phyloP scores from a whole-genome alignment of 2,329 filamentous ascomycete genomes.

The Fusarium neocosmosporiellum region DNA sequence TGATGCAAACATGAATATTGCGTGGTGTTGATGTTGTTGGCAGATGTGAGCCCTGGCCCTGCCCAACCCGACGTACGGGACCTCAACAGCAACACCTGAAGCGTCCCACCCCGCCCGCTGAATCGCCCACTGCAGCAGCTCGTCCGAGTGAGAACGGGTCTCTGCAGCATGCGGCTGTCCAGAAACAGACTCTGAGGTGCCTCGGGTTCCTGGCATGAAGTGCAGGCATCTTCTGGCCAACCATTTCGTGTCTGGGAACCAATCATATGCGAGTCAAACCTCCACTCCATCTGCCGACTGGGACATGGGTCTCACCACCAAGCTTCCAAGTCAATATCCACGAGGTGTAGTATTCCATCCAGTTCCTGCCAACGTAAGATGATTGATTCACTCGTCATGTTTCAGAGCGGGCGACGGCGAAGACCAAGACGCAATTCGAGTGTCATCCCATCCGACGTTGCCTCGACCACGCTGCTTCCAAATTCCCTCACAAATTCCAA shows the following conservation, averaged over 20 bases:
- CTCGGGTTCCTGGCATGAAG: conserved; percentile 36
- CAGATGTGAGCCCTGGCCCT: background rate
- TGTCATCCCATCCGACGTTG: background rate
- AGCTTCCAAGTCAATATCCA: conserved; percentile 3
- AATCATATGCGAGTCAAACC: background rate
- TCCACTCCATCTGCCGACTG: background rate
- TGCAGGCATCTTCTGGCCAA: conserved; percentile 15
- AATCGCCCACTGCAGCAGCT: conserved; percentile 6
- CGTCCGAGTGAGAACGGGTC: conserved; percentile 8
- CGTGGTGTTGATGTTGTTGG: background rate
- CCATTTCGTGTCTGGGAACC: background rate
- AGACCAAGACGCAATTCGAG: background rate
- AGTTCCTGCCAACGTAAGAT: conserved; percentile 1
- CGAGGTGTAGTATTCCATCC: conserved; percentile 11
- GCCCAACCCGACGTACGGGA: background rate
- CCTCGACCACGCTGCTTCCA: background rate
- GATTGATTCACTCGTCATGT: background rate
- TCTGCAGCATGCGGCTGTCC: conserved; percentile 29
- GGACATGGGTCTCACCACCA: conserved; percentile 15
- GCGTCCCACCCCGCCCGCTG: background rate
- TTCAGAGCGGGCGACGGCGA: background rate
- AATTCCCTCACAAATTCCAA: background rate
- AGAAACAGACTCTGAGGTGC: conserved; percentile 27
- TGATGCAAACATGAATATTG: conserved; percentile 4
- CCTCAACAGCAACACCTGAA: background rate